Percentiles rank a stretch among this genome's conserved stretches.
These are phyloP conservation scores for Penicillium angulare DNA, from an alignment of 495 filamentous ascomycete species.

Conservation along the genomic window DNA sequence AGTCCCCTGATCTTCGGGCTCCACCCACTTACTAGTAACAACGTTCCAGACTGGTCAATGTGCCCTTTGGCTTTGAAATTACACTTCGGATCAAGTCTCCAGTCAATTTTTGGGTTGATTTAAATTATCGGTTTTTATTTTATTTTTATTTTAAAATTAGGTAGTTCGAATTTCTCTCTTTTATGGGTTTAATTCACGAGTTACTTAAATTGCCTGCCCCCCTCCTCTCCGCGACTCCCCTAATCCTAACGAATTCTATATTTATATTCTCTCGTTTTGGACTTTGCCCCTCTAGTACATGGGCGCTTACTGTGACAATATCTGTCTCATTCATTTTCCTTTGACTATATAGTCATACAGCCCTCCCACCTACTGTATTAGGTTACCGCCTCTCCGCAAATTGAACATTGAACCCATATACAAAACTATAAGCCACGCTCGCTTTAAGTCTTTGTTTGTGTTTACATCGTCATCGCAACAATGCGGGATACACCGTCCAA, in stretches of 20 bases:
- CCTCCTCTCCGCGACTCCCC: no score
- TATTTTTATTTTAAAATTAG: no score
- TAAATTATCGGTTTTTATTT: background rate
- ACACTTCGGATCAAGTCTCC: no score
- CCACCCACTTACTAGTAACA: no score
- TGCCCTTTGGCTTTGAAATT: background rate
- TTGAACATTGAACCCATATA: background rate
- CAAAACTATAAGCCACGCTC: background rate
- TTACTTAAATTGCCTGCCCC: no score
- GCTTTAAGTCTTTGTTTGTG: background rate
- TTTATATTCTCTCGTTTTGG: background rate
- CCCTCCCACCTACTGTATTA: background rate
- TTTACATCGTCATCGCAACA: background rate
- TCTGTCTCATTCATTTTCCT: constrained; percentile 5
- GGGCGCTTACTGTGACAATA: constrained; percentile 21
- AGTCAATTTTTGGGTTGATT: constrained; percentile 1
- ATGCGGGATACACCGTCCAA: constrained; percentile 47
- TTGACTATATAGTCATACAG: background rate
- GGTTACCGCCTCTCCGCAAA: no score
- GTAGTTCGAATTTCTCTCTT: no score
- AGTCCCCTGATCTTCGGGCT: constrained; percentile 15
- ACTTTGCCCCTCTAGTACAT: background rate
- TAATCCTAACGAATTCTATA: background rate
- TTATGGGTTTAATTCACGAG: no score
- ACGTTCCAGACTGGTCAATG: constrained; percentile 7